Conservation (phyloP, 2,329 filamentous ascomycete species). For the Aureobasidium melanogenum region DNA sequence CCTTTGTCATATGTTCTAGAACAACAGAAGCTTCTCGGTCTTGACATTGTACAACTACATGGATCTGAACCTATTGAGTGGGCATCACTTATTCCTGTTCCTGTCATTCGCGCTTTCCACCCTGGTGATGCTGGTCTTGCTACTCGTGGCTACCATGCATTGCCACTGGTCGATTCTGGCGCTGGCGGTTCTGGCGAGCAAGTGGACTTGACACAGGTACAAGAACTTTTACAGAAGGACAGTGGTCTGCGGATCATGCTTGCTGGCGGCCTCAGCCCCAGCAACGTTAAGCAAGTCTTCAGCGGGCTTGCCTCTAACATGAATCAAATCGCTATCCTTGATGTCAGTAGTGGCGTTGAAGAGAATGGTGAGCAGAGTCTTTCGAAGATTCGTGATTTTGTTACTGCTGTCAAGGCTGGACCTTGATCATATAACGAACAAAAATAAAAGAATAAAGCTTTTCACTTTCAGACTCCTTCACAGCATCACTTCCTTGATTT, state of each 20-base stretch:
- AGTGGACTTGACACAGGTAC: slow-evolving; percentile 63
- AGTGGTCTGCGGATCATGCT: slow-evolving; percentile 65
- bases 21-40: slow-evolving; percentile 63
- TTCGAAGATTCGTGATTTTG: slow-evolving; percentile 59
- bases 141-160: slow-evolving; percentile 67
- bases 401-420: slow-evolving; percentile 11
- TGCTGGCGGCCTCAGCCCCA: slow-evolving; percentile 73
- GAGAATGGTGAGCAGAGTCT: slow-evolving; percentile 70
- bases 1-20: slow-evolving; percentile 72
- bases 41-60: slow-evolving; percentile 90
- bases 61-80: slow-evolving; percentile 89
- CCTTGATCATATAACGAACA: neutral
- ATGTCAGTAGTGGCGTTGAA: slow-evolving; percentile 93
- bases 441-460: neutral
- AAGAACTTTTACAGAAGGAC: slow-evolving; percentile 56
- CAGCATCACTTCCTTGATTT: neutral
- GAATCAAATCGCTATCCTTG: slow-evolving; percentile 66
- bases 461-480: neutral
- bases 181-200: slow-evolving; percentile 71
- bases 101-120: slow-evolving; percentile 79
- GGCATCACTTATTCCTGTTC: slow-evolving; percentile 80
- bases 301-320: slow-evolving; percentile 51
- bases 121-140: slow-evolving; percentile 65
- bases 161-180: slow-evolving; percentile 81
- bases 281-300: slow-evolving; percentile 65